Conservation (phyloP, 1,284 basidiomycete genomes). For the Apiotrichum sp. region DNA sequence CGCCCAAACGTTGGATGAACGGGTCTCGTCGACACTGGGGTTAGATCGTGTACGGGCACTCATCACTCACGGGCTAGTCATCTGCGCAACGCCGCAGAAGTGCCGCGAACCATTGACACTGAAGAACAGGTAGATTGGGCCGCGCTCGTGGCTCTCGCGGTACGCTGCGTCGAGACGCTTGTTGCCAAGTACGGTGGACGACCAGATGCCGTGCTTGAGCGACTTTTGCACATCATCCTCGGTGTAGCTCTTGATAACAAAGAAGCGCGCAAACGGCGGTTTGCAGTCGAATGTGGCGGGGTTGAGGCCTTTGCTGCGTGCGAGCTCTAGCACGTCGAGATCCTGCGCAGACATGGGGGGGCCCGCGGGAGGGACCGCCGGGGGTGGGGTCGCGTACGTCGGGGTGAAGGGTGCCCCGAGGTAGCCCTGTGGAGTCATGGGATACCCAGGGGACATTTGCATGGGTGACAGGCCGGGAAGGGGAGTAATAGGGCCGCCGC, state of each 20-base stretch:
- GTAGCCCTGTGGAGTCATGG: slow-evolving; percentile 11
- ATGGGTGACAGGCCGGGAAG: slow-evolving; percentile 5
- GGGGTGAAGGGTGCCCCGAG: slow-evolving; percentile 14
- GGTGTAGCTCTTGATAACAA: slow-evolving; percentile 96
- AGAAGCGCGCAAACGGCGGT: slow-evolving; percentile 73
- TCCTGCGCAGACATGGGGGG: slow-evolving; percentile 24
- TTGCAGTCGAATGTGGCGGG: slow-evolving; percentile 75
- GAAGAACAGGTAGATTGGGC: slow-evolving; percentile 93
- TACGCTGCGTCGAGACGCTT: slow-evolving; percentile 92
- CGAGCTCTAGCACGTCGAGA: slow-evolving; percentile 75
- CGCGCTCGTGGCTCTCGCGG: slow-evolving; percentile 74
- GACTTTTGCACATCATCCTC: slow-evolving; percentile 97
- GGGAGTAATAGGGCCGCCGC: slow-evolving; percentile 1
- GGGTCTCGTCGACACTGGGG: slow-evolving; percentile 48
- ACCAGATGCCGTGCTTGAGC: slow-evolving; percentile 94
- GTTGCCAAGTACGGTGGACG: slow-evolving; percentile 89
- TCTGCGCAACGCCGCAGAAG: slow-evolving; percentile 95
- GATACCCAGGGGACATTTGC: slow-evolving; percentile 1
- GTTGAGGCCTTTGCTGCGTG: slow-evolving; percentile 84
- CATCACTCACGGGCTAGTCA: slow-evolving; percentile 65
- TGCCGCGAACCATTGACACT: slow-evolving; percentile 93
- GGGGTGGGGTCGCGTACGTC: slow-evolving; percentile 9
- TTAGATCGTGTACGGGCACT: slow-evolving; percentile 2
- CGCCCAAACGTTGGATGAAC: slow-evolving; percentile 75
- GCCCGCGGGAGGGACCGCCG: neutral